A percentile compares a stretch with the other conserved stretches of the same genome.
Conservation (phyloP, 2,329 filamentous ascomycete genomes). For the Beauveria varroae region DNA sequence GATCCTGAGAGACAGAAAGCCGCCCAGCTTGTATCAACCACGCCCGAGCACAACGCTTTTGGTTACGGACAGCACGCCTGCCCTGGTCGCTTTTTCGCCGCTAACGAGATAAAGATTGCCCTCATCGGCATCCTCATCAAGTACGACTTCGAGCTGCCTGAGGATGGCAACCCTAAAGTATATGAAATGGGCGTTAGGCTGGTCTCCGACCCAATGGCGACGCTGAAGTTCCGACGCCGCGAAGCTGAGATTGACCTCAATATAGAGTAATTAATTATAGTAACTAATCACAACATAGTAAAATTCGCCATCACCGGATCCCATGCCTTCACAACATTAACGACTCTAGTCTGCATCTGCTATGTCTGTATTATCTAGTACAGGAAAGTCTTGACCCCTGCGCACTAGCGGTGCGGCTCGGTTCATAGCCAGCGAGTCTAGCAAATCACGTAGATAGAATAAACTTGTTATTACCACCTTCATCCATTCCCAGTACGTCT, state of each 20-base stretch:
- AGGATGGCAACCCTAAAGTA: background rate
- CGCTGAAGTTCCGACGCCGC: conserved; percentile 7
- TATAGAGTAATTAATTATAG: background rate
- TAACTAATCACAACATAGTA: no score
- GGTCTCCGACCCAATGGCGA: conserved; percentile 5
- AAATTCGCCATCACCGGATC: no score
- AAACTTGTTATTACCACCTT: no score
- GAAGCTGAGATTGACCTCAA: conserved; percentile 11
- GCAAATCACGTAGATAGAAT: no score
- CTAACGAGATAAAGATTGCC: conserved; percentile 45
- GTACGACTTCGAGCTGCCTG: conserved; percentile 37
- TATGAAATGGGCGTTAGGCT: conserved; percentile 7
- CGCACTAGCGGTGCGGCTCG: no score
- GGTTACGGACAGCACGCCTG: conserved; percentile 48
- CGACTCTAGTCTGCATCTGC: no score
- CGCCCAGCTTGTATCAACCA: conserved; percentile 41
- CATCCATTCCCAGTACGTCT: no score
- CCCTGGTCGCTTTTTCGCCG: conserved; percentile 46
- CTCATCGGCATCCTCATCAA: conserved; percentile 40
- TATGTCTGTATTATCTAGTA: no score
- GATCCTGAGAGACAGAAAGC: conserved; percentile 21
- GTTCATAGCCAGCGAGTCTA: no score
- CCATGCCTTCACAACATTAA: no score
- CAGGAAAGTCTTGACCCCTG: no score
- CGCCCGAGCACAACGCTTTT: conserved; percentile 40